These are phyloP conservation scores for Rhododendron simsii DNA, from an alignment of 148 eudicot species.

Conservation along the genomic window DNA sequence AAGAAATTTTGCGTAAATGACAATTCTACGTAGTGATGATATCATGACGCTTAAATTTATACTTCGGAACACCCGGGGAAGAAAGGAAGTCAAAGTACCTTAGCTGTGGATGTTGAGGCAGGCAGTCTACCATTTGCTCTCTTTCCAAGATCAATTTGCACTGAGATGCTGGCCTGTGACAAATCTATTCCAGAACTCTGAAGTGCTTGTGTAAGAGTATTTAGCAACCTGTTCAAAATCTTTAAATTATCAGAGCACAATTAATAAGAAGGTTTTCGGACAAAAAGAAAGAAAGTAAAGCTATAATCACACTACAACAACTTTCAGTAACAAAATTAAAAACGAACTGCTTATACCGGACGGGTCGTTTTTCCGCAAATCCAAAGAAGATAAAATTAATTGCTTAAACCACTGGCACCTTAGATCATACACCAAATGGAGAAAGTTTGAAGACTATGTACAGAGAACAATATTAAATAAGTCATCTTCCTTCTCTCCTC, in stretches of 20 bases:
- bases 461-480: background rate
- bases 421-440: background rate
- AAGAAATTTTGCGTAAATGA: background rate
- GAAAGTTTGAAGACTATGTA: background rate
- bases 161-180: slow-evolving; percentile 84
- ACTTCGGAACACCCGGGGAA: background rate
- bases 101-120: slow-evolving; percentile 26
- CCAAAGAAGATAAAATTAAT: background rate
- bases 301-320: background rate
- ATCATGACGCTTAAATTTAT: background rate
- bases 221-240: slow-evolving; percentile 54
- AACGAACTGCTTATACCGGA: background rate
- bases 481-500: background rate
- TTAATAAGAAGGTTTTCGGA: background rate
- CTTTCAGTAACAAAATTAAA: background rate
- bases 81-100: slow-evolving; percentile 34
- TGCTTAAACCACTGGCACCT: background rate
- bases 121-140: slow-evolving; percentile 40
- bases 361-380: background rate
- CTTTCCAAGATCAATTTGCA: slow-evolving; percentile 86
- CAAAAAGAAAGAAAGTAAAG: background rate
- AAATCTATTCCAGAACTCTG: slow-evolving; percentile 87
- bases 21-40: background rate
- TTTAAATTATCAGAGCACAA: background rate
- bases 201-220: slow-evolving; percentile 70